phyloP scores from a whole-genome alignment of 2,329 filamentous ascomycete species.

The Aspergillus versicolor region DNA sequence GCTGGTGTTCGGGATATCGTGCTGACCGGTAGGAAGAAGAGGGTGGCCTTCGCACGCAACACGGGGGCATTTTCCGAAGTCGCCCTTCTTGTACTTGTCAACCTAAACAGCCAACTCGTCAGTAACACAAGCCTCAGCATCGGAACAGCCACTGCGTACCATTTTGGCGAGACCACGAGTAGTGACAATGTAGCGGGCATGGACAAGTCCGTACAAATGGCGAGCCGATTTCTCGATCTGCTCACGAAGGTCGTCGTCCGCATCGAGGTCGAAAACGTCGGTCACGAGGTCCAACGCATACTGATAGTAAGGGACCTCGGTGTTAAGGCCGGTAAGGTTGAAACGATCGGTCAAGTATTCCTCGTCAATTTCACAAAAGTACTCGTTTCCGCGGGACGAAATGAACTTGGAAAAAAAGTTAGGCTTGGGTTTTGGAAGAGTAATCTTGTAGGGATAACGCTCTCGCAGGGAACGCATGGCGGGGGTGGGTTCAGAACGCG shows the following conservation, averaged over 20 bases:
- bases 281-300: conserved; percentile 97
- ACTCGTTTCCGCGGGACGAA: conserved; percentile 94
- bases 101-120: conserved; percentile 59
- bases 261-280: conserved; percentile 97
- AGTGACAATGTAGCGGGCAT: conserved; percentile 95
- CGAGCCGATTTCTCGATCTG: conserved; percentile 96
- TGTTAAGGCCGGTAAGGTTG: conserved; percentile 95
- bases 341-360: conserved; percentile 98
- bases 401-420: conserved; percentile 69
- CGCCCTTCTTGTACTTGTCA: conserved; percentile 97
- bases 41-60: conserved; percentile 93
- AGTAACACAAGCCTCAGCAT: neutral
- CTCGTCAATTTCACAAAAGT: conserved; percentile 99
- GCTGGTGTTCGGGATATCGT: conserved; percentile 82
- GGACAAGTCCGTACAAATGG: conserved; percentile 92
- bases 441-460: neutral
- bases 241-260: conserved; percentile 97
- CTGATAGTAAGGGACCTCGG: conserved; percentile 97
- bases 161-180: conserved; percentile 93
- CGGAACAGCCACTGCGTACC: conserved; percentile 58
- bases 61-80: conserved; percentile 97
- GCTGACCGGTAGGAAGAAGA: conserved; percentile 89
- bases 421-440: conserved; percentile 9
- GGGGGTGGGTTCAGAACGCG: conserved; percentile 1
- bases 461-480: neutral